phyloP scores from a whole-genome alignment of 2,329 filamentous ascomycete species.

The Paraphaeosphaeria minitans region DNA sequence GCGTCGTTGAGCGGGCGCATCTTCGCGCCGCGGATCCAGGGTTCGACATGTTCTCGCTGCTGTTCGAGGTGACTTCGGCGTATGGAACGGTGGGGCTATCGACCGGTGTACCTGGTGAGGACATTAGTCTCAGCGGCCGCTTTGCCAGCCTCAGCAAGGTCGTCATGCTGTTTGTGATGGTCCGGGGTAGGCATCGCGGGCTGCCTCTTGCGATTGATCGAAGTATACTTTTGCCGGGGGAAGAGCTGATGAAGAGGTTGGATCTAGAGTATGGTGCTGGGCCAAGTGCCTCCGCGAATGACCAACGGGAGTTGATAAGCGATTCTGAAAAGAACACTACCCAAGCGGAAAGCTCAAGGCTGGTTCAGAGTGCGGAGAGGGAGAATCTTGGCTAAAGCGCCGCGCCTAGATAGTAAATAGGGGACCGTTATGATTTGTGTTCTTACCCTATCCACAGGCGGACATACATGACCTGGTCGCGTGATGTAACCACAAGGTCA shows the following conservation, averaged over 20 bases:
- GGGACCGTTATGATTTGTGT: no score
- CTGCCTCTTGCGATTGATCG: slow-evolving; percentile 38
- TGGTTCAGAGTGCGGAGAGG: not conserved
- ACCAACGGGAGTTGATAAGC: not conserved
- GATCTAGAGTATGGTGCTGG: slow-evolving; percentile 36
- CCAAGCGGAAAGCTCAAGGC: not conserved
- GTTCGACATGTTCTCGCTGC: slow-evolving; percentile 38
- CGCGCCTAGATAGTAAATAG: no score
- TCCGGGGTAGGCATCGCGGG: slow-evolving; percentile 45
- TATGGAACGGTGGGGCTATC: slow-evolving; percentile 68
- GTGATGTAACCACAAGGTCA: no score
- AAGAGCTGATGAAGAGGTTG: slow-evolving; percentile 43
- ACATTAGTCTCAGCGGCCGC: slow-evolving; percentile 61
- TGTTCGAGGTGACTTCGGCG: slow-evolving; percentile 63
- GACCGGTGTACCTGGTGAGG: slow-evolving; percentile 59
- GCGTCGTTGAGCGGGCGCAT: slow-evolving; percentile 63
- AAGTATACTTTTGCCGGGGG: slow-evolving; percentile 38
- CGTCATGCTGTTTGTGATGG: slow-evolving; percentile 62
- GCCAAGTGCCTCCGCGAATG: not conserved
- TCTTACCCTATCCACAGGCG: no score
- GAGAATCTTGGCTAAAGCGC: no score
- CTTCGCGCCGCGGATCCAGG: slow-evolving; percentile 49
- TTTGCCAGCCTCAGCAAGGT: slow-evolving; percentile 63
- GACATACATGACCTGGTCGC: no score
- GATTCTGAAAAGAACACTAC: not conserved